These are phyloP conservation scores for Cucurbita moschata DNA, from an alignment of 306 rosid species.

Conservation along the genomic window DNA sequence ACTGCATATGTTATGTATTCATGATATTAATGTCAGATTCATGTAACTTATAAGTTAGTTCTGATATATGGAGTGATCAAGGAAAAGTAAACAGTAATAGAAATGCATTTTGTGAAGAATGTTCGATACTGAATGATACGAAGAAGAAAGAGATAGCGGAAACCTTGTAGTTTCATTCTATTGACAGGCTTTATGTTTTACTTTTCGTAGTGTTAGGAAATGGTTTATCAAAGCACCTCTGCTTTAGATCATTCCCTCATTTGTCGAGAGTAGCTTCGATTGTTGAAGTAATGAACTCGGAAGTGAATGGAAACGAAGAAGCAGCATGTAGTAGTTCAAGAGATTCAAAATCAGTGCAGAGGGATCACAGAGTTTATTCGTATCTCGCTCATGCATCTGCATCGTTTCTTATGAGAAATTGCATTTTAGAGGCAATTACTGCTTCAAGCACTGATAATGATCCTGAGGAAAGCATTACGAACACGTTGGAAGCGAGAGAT, in stretches of 20 bases:
- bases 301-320: conserved; percentile 23
- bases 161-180: neutral
- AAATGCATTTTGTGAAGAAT: neutral
- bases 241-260: conserved; percentile 78
- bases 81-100: neutral
- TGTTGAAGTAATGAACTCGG: conserved; percentile 33
- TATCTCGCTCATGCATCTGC: conserved; percentile 23
- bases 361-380: conserved; percentile 52
- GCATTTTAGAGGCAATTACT: conserved; percentile 36
- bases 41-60: neutral
- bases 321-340: conserved; percentile 46
- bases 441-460: conserved; percentile 93
- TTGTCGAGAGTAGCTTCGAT: conserved; percentile 39
- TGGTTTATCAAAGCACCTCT: conserved; percentile 54
- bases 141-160: neutral
- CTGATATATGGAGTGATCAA: neutral
- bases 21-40: neutral
- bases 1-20: neutral
- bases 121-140: neutral
- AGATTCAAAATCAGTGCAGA: conserved; percentile 42
- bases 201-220: conserved; percentile 54
- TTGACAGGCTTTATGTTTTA: conserved; percentile 6
- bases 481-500: conserved; percentile 47
- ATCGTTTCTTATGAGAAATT: conserved; percentile 20
- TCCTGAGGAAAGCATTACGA: conserved; percentile 58